phyloP scores from a whole-genome alignment of 2,329 filamentous ascomycete species.

The Penicillium sp. region DNA sequence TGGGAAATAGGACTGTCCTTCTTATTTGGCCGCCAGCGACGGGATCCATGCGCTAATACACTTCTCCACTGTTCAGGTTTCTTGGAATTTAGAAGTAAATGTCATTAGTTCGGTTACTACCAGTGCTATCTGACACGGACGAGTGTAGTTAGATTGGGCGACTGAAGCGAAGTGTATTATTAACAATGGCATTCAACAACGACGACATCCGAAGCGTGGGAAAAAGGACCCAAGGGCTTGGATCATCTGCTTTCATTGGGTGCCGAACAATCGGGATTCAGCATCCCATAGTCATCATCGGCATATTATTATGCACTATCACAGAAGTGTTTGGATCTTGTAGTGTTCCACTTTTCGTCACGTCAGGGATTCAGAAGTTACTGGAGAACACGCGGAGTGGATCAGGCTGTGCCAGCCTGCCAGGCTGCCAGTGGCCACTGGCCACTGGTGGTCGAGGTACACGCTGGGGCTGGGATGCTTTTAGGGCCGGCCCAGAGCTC shows the following conservation, averaged over 20 bases:
- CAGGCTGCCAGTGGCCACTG: too few species aligned
- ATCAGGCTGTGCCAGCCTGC: background rate
- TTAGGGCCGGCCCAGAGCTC: slow-evolving; percentile 1
- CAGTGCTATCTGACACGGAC: background rate
- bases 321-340: background rate
- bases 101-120: background rate
- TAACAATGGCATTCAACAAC: background rate
- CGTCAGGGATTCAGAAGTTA: background rate
- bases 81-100: background rate
- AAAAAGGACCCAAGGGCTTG: background rate
- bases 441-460: background rate
- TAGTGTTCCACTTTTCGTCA: background rate
- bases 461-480: background rate
- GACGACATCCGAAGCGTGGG: background rate
- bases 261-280: background rate
- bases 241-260: background rate
- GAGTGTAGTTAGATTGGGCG: background rate
- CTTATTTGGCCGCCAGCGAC: background rate
- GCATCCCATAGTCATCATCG: background rate
- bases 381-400: background rate
- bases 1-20: background rate
- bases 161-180: background rate
- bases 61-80: background rate
- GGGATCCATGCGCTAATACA: background rate
- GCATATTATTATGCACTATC: background rate